Evolutionary conservation across 805 yeast genomes (phyloP), one percentile per base, ranked within the genome.

Genomic region (Ogataea trehaloabstinens): DNA sequence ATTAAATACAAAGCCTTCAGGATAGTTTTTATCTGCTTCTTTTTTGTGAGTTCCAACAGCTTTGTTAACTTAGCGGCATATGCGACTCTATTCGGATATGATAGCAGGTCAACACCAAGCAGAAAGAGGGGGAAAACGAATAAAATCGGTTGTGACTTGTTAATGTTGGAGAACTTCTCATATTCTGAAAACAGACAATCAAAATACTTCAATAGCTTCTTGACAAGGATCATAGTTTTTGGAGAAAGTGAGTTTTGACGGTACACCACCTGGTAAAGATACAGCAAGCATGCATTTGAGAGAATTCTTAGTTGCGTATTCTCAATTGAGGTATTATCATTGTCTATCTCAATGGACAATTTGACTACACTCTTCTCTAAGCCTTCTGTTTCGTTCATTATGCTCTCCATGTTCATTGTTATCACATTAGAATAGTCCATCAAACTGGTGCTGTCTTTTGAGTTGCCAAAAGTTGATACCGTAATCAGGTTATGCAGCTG

Each of bases 191-290:
- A 24, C 32, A 36, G 34, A 27, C 3, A 34, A 10, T 24, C 16
- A n/a, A 13, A 10, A 8, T 46, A 36, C 0, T 3, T 11, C 10
- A 42, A 29, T 10, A 46, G 20, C 6, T 15, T 12, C 22, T 46
- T 46, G 2, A 48, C 42, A 7, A 30, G n/a, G 3, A 42, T 22
- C 16, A 51, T 25, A 6, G 51, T 42, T 28, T 37, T 43, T 3
- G 55, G 53, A 3, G 51, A 42, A 6, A 36, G 25, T 3, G 55
- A 41, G 4, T 34, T 27, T 13, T 40, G 42, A 15, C 32, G 35
- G 27, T 40, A 41, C 19, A 48, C 38, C n/a, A 33, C 22, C 31
- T 51, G 55, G 30, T 41, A 40, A 3, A 51, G 39, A 29, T 40
- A 51, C 17, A 51, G 31, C 12, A 27, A 19, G 3, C 49, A 41